A percentile compares a stretch with the other conserved stretches of the same genome.
These are phyloP conservation scores for Neovahlkampfia damariscottae DNA, from an alignment of 78 protist species.

Conservation along the genomic window DNA sequence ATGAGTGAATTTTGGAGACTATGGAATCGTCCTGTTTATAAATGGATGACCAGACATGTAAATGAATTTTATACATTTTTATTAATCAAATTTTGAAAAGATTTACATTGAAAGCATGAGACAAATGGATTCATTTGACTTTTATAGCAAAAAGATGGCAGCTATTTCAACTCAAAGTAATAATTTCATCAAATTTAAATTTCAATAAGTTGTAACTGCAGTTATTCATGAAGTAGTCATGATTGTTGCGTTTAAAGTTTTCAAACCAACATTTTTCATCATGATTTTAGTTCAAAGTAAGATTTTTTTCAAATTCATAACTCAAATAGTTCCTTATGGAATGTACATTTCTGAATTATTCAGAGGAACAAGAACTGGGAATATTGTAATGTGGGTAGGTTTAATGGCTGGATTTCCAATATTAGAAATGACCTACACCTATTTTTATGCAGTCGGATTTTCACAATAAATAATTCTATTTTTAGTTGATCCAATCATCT, in stretches of 20 bases:
- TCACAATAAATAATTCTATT: no score
- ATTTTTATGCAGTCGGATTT: no score
- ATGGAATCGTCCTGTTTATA: constrained; percentile 55
- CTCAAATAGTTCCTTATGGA: no score
- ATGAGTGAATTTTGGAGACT: constrained; percentile 44
- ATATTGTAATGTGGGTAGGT: constrained; percentile 6
- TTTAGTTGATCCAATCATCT: no score
- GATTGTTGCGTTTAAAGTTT: background rate
- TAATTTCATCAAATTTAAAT: no score
- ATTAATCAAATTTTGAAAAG: no score
- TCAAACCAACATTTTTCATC: background rate
- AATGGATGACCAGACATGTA: constrained; percentile 50
- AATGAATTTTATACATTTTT: no score
- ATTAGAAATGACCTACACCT: background rate
- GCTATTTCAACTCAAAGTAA: background rate
- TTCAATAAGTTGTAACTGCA: constrained; percentile 8
- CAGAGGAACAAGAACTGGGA: background rate
- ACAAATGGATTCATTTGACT: background rate
- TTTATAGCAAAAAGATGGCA: background rate
- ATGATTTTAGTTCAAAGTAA: background rate
- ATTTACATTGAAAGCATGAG: constrained; percentile 10
- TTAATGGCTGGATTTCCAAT: background rate
- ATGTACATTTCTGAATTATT: background rate
- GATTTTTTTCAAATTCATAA: no score
- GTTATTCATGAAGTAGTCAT: constrained; percentile 19